Evolutionary conservation across 23 red algal species (phyloP).

Genomic region (Gracilaria domingensis): DNA sequence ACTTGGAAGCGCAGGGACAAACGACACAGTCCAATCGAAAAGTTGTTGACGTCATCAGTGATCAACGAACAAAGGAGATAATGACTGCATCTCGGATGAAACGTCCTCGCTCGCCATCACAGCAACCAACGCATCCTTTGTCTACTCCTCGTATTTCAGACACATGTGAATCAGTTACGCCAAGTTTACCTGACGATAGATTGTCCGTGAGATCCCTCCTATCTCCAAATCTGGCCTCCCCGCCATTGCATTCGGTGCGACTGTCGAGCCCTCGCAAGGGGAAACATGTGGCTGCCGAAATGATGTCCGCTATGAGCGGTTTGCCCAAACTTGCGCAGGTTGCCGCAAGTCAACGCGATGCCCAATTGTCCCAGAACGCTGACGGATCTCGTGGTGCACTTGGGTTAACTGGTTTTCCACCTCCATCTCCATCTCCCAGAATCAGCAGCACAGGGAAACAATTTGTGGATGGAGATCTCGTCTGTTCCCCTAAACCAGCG

Average conservation of each 20-base stretch:
- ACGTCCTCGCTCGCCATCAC: slow-evolving; percentile 5
- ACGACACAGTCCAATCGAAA: neutral
- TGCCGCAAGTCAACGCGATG: neutral
- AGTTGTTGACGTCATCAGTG: neutral
- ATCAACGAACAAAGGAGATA: neutral
- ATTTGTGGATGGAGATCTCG: neutral
- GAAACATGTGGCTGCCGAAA: neutral
- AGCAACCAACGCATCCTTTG: neutral
- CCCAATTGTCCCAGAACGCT: neutral
- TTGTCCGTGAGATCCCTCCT: slow-evolving; percentile 14
- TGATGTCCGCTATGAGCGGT: slow-evolving; percentile 30
- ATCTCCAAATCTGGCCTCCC: slow-evolving; percentile 4
- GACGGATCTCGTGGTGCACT: neutral
- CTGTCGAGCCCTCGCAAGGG: neutral
- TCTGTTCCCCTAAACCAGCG: neutral
- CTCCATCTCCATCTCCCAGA: neutral
- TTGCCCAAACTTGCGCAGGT: slow-evolving; percentile 25
- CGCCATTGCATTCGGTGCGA: neutral
- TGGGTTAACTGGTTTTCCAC: neutral
- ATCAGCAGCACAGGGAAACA: neutral
- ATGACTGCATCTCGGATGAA: neutral
- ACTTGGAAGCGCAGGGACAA: neutral
- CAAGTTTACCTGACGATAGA: neutral
- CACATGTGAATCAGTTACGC: neutral
- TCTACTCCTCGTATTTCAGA: neutral